These are phyloP conservation scores for Epicoccum sorghinum DNA, from an alignment of 2,329 filamentous ascomycete species.

Conservation along the genomic window DNA sequence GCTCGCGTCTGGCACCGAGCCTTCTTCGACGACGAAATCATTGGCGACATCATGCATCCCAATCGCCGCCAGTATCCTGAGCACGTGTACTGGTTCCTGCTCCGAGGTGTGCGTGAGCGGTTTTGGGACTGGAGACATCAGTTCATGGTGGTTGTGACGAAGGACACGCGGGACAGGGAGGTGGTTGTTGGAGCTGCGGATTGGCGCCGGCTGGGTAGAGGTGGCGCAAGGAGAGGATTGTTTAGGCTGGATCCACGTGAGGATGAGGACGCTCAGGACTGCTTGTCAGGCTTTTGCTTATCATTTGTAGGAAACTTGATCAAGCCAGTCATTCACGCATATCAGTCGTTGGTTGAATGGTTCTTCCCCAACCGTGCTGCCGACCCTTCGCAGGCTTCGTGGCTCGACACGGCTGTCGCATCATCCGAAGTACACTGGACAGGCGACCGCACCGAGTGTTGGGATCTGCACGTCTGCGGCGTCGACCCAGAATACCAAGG, in stretches of 20 bases:
- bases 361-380: constrained; percentile 38
- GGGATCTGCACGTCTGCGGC: constrained; percentile 38
- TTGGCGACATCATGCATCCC: constrained; percentile 43
- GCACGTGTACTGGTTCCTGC: constrained; percentile 38
- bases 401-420: constrained; percentile 29
- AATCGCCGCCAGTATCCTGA: constrained; percentile 34
- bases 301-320: constrained; percentile 28
- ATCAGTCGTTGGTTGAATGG: constrained; percentile 12
- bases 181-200: constrained; percentile 35
- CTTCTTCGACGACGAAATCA: constrained; percentile 43
- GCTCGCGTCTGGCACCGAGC: constrained; percentile 32
- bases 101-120: constrained; percentile 31
- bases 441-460: constrained; percentile 33
- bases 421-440: constrained; percentile 32
- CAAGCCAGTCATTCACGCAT: constrained; percentile 12
- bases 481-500: constrained; percentile 45
- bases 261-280: constrained; percentile 1
- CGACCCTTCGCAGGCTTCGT: constrained; percentile 26
- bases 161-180: constrained; percentile 11
- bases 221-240: constrained; percentile 24
- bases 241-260: constrained; percentile 27
- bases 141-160: constrained; percentile 29
- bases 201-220: constrained; percentile 35
- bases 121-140: constrained; percentile 41
- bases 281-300: not conserved